Base-by-base conservation (phyloP, 345 rosid species). In the Theobroma cacao region DNA sequence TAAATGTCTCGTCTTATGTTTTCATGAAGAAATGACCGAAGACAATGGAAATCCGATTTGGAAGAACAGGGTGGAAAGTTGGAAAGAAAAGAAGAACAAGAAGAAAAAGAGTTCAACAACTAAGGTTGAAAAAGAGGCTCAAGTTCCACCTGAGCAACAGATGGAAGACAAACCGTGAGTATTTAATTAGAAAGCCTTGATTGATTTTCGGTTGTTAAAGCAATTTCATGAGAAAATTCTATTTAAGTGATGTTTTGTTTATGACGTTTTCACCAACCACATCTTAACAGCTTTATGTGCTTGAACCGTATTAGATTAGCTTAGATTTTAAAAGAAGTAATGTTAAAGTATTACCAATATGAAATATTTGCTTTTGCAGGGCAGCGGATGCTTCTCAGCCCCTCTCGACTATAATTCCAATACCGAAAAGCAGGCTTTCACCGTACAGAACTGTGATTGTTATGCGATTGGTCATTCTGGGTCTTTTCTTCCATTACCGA, bases 21-120 rank as follows among this genome's bases (percentile, higher is more conserved):
- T 74, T 78, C 76, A 22, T 82, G 81, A 81, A 96, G 99, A 94
- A 76, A 81, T 89, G 75, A 89, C 91, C 38, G 98, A 94, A 83
- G 98, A 94, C 73, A 86, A 80, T 13, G 99, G 94, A 48, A 96
- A 96, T 43, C 97, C 99, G 5, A 91, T 96, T 56, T 96, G 99
- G 99, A 96, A 94, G 90, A 94, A 92, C 80, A 88, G 98, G 71
- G 98, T 96, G 65, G 98, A 96, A 76, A 96, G 97, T 74, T 94
- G 98, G 98, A 96, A 92, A 88, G 98, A 91, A 55, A 96, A 96
- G 85, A 96, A 95, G 87, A 85, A 77, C 83, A 91, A 92, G 89
- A 96, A 92, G 90, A 93, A 85, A 77, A 92, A 89, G 76, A 64
- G 81, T 81, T 78, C 82, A 38, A 61, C 82, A 38, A 61, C 91